Evolutionary conservation across 73 alveolate genomes (phyloP).

Genomic region (Blepharisma stoltei): DNA sequence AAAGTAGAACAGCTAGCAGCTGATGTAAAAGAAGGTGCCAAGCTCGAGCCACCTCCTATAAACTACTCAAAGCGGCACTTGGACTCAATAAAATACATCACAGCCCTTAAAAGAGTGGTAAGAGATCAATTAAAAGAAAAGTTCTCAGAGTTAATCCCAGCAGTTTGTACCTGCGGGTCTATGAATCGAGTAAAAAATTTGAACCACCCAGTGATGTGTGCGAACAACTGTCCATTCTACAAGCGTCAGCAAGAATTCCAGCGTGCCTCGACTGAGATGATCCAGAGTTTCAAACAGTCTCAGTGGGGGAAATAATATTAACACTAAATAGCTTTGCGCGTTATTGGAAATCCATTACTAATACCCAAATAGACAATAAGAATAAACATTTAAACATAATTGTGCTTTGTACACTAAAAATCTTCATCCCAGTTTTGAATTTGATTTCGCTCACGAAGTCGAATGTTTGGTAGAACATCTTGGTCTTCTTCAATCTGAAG

Average conservation of each 20-base stretch:
- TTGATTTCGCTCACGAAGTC: background rate
- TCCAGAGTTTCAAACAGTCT: slow-evolving; percentile 30
- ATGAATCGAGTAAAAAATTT: slow-evolving; percentile 24
- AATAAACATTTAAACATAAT: no score
- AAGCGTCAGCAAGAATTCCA: slow-evolving; percentile 56
- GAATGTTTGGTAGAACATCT: background rate
- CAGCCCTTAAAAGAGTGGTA: slow-evolving; percentile 4
- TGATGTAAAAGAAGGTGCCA: no score
- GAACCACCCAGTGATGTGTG: slow-evolving; percentile 45
- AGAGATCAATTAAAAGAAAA: slow-evolving; percentile 18
- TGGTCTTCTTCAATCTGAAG: background rate
- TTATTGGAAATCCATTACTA: no score
- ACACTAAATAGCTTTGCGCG: no score
- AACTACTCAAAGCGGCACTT: background rate
- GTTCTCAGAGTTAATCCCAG: background rate
- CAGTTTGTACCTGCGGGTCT: slow-evolving; percentile 29
- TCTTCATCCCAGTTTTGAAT: slow-evolving; percentile 5
- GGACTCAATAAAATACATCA: background rate
- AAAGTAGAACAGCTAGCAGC: no score
- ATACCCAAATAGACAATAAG: no score
- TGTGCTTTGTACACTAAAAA: background rate
- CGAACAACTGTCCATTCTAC: slow-evolving; percentile 61
- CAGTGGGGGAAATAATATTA: background rate
- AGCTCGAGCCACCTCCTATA: background rate
- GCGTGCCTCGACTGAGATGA: slow-evolving; percentile 48